Percentiles rank a stretch among this genome's conserved stretches.
Conservation (phyloP, 495 filamentous ascomycete genomes). For the Sphaerosporella brunnea region DNA sequence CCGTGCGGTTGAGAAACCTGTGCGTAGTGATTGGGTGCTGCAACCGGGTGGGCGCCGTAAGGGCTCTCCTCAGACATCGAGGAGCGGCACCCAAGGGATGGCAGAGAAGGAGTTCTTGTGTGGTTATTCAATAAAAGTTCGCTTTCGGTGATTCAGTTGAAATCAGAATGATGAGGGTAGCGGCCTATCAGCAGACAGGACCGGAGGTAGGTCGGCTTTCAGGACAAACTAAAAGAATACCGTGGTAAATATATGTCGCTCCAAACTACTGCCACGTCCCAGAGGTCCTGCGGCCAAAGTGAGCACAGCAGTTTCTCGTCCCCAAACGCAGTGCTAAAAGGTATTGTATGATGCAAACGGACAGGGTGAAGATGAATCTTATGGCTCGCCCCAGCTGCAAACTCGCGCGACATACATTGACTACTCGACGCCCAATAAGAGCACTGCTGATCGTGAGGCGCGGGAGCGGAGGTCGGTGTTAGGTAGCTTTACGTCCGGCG, state of each 20-base stretch:
- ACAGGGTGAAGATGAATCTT: background rate
- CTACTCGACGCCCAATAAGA: constrained; percentile 3
- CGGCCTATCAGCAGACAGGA: background rate
- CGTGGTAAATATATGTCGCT: background rate
- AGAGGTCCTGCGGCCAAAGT: background rate
- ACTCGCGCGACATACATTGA: constrained; percentile 6
- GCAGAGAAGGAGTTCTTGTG: background rate
- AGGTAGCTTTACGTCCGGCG: background rate
- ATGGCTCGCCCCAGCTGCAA: constrained; percentile 4
- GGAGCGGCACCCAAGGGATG: background rate
- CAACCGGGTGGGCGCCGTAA: constrained; percentile 1
- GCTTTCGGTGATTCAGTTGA: background rate
- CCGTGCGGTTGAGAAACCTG: background rate
- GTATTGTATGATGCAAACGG: background rate
- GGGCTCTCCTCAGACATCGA: constrained; percentile 9
- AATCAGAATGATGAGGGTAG: background rate
- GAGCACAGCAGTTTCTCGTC: background rate
- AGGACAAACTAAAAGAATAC: background rate
- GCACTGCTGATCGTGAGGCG: background rate
- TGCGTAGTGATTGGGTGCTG: constrained; percentile 4
- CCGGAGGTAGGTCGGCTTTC: background rate
- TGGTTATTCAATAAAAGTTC: background rate
- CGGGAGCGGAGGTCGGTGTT: background rate
- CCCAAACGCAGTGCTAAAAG: background rate
- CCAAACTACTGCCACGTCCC: constrained; percentile 4